Percentiles rank a stretch among this genome's conserved stretches.
These are phyloP conservation scores for Zygotorulaspora sp. DNA, from an alignment of 805 yeast genomes.

Conservation along the genomic window DNA sequence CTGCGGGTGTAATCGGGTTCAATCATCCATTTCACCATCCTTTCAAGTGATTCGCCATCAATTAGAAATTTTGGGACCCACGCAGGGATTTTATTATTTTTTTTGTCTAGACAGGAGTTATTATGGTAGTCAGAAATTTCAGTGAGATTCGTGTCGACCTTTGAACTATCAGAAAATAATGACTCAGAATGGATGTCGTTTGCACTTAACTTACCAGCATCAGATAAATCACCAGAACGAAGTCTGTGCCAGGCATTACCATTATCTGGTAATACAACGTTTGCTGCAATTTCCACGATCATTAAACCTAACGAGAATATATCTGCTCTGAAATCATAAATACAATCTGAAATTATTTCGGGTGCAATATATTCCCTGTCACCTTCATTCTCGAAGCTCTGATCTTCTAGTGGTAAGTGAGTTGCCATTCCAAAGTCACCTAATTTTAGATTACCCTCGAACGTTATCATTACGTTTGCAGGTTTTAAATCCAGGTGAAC, in stretches of 20 bases:
- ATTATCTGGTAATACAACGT: constrained; percentile 89
- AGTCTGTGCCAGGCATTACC: constrained; percentile 96
- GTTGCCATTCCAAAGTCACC: constrained; percentile 98
- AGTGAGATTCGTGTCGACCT: constrained; percentile 29
- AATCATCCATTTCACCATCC: constrained; percentile 82
- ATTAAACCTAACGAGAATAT: constrained; percentile 91
- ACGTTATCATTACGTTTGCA: constrained; percentile 88
- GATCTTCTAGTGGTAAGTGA: constrained; percentile 59
- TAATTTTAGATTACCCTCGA: constrained; percentile 88
- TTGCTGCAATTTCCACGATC: constrained; percentile 93
- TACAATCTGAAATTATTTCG: constrained; percentile 76
- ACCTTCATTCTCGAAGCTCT: constrained; percentile 84
- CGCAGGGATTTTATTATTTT: constrained; percentile 46
- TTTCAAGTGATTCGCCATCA: constrained; percentile 70
- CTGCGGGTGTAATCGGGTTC: constrained; percentile 74
- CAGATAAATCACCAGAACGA: constrained; percentile 90
- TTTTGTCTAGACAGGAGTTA: constrained; percentile 2
- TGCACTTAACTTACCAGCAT: constrained; percentile 82
- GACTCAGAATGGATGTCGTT: constrained; percentile 50
- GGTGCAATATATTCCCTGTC: constrained; percentile 98
- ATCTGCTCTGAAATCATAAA: constrained; percentile 89
- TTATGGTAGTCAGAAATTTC: constrained; percentile 26
- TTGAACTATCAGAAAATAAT: constrained; percentile 27
- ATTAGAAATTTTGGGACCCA: constrained; percentile 87
- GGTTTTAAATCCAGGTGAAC: constrained; percentile 92